Evolutionary conservation across 768 basidiomycete species (phyloP).

Genomic region (Mrakia gelida): DNA sequence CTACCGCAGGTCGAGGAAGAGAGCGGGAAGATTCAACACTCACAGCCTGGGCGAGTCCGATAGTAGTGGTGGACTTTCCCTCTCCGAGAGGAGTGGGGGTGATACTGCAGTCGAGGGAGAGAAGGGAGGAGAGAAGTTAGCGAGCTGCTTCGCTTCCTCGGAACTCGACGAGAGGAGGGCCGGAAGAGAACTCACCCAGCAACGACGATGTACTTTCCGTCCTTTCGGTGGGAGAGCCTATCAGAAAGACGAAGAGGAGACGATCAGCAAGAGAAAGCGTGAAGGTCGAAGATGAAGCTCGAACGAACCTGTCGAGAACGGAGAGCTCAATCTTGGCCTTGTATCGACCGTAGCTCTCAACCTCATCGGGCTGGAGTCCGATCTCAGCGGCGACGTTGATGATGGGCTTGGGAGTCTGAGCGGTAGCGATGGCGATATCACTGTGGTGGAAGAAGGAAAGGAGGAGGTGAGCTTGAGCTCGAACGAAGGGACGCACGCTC

Average conservation of each 20-base stretch:
- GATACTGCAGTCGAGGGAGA: conserved; percentile 53
- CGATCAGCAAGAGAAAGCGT: background rate
- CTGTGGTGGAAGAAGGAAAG: conserved; percentile 36
- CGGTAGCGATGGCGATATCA: conserved; percentile 93
- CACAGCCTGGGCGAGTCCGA: conserved; percentile 84
- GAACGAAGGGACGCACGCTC: background rate
- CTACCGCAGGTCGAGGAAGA: background rate
- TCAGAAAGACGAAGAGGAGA: conserved; percentile 55
- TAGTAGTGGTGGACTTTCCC: conserved; percentile 97
- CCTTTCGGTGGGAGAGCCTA: conserved; percentile 72
- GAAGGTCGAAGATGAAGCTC: background rate
- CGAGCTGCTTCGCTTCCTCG: background rate
- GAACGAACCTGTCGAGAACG: conserved; percentile 61
- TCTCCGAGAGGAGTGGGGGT: conserved; percentile 96
- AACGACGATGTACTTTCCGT: conserved; percentile 95
- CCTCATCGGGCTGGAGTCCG: conserved; percentile 75
- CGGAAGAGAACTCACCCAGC: conserved; percentile 49
- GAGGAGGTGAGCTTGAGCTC: background rate
- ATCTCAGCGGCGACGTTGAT: conserved; percentile 79
- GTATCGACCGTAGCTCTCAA: conserved; percentile 91
- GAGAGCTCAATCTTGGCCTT: conserved; percentile 95
- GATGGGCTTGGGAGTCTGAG: conserved; percentile 87
- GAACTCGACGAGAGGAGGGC: background rate
- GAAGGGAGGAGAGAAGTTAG: background rate
- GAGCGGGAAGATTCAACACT: background rate